Evolutionary conservation across 495 filamentous ascomycete species (phyloP).

Genomic region (Penicillium pancosmium): DNA sequence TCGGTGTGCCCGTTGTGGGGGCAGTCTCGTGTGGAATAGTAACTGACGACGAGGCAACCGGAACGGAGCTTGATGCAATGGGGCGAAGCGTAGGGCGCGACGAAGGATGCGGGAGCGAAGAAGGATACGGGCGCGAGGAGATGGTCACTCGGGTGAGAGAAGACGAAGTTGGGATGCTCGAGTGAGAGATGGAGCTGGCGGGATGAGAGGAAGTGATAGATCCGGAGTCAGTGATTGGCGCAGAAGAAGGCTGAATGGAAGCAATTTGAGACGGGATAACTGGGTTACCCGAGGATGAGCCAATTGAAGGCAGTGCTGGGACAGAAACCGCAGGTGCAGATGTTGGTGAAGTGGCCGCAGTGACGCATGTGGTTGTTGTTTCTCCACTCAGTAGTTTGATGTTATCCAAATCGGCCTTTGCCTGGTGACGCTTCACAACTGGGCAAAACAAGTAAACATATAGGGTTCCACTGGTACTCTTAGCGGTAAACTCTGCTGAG

Average conservation of each 20-base stretch:
- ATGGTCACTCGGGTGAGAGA: not conserved
- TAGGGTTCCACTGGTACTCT: not conserved
- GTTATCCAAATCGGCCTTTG: not conserved
- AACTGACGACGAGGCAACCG: not conserved
- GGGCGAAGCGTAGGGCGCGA: not conserved
- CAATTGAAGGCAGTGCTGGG: not conserved
- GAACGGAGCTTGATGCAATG: not conserved
- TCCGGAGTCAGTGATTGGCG: not conserved
- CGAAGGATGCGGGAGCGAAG: not conserved
- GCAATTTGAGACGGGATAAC: not conserved
- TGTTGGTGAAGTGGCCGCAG: not conserved
- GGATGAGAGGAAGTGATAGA: not conserved
- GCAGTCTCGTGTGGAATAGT: not conserved
- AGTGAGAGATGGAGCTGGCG: not conserved
- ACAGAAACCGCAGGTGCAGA: not conserved
- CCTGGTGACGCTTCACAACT: not conserved
- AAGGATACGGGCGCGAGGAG: not conserved
- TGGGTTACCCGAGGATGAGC: not conserved
- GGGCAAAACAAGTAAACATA: not conserved
- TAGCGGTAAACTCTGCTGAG: not conserved
- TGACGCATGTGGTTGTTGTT: not conserved
- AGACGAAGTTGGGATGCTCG: not conserved
- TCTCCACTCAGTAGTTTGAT: not conserved
- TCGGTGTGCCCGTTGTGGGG: too few species aligned
- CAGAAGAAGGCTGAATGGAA: not conserved